Evolutionary conservation across 148 eudicot genomes (phyloP).

Genomic region (Diospyros kaki): DNA sequence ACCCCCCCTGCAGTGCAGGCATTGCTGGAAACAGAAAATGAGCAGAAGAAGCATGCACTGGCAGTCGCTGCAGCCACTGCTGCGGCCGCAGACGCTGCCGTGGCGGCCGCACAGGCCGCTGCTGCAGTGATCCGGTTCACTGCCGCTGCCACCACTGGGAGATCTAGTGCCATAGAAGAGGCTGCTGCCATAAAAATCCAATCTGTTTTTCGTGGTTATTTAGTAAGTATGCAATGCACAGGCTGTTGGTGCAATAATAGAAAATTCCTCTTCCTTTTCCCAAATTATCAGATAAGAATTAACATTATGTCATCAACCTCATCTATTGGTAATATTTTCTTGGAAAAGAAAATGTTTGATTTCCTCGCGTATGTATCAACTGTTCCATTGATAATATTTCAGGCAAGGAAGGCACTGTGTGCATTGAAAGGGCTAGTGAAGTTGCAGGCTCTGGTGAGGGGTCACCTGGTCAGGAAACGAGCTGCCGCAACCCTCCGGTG

Average conservation of each 20-base stretch:
- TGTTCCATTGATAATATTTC: not conserved
- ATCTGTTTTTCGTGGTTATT: constrained; percentile 59
- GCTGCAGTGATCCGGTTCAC: constrained; percentile 36
- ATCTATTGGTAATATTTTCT: not conserved
- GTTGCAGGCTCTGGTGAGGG: constrained; percentile 89
- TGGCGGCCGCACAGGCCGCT: constrained; percentile 41
- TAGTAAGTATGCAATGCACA: constrained; percentile 33
- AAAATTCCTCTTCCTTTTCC: no score
- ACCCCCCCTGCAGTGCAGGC: not conserved
- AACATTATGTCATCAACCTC: no score
- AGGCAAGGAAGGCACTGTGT: constrained; percentile 89
- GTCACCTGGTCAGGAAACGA: constrained; percentile 84
- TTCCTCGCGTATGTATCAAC: not conserved
- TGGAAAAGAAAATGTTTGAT: not conserved
- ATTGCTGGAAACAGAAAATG: constrained; percentile 24
- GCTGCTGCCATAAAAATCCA: constrained; percentile 77
- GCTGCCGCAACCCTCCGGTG: constrained; percentile 83
- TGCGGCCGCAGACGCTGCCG: constrained; percentile 30
- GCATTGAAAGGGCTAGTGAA: constrained; percentile 90
- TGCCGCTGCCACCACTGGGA: constrained; percentile 9
- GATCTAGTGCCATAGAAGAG: constrained; percentile 30
- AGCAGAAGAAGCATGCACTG: constrained; percentile 40
- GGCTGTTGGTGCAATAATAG: no score
- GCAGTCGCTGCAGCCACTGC: constrained; percentile 37
- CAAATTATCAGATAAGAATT: no score